Base-by-base conservation (phyloP, 805 yeast genomes). In the Hemisphaericaspora nanyangensis region DNA sequence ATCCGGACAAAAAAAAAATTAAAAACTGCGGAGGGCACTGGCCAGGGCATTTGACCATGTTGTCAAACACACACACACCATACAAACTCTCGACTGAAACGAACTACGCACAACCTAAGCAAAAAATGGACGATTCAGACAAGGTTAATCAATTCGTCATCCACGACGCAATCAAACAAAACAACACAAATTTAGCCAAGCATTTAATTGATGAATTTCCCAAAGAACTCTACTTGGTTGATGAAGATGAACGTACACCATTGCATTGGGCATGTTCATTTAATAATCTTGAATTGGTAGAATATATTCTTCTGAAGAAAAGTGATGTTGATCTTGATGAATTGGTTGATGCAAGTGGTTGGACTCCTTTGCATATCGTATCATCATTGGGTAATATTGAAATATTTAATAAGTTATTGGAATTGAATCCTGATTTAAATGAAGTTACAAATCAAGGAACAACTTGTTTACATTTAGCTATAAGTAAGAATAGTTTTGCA, bases 281-380 rank as follows among this genome's bases (percentile, higher is more conserved):
- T 49, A 75, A 77, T 35, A 71, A 80, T 40, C 50, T 61, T 5
- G 79, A 76, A 19, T 67, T 82, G 15, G 78, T 77, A 69, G 39
- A 63, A 60, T 39, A 71, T 67, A 27, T 66, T 47, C 39, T 53
- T 4, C 8, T 20, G 7, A 39, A 50, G 18, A 49, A 50, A 3
- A 18, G 27, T 4, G 37, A 37, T 11, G 39, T 56, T 39, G 91
- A 87, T 46, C 56, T 88, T 10, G 93, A 88, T 54, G 85, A 82
- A 3, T 56, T 70, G 50, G 55, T 48, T 0, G 98, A 90, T 56
- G 81, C 74, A 15, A 70, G 90, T 8, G 95, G 95, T 0, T 90
- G 96, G 96, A 82, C 91, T 0, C 88, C 95, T 1, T 52, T 87
- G 25, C 97, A 90, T 58, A 80, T 91, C 37, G 88, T 93, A 0